phyloP scores from a whole-genome alignment of 257 asterid genomes.

The Verbena officinalis region DNA sequence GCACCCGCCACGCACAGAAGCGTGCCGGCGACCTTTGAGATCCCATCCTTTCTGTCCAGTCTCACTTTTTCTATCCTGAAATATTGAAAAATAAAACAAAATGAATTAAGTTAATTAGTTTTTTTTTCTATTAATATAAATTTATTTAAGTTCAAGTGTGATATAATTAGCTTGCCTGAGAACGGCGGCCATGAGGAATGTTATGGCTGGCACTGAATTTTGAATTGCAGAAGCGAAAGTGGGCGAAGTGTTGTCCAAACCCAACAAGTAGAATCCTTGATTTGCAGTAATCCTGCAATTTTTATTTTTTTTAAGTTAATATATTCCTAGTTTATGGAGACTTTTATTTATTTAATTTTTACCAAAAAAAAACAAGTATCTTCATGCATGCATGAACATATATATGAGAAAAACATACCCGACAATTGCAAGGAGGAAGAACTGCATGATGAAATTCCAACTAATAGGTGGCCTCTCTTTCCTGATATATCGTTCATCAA shows the following conservation, averaged over 20 bases:
- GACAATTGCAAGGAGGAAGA: conserved; percentile 89
- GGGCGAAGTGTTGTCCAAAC: conserved; percentile 95
- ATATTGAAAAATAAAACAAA: neutral
- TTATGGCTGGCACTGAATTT: conserved; percentile 96
- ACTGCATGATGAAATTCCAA: conserved; percentile 68
- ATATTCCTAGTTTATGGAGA: no score
- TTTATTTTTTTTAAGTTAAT: no score
- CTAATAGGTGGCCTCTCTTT: conserved; percentile 85
- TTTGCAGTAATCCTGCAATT: conserved; percentile 95
- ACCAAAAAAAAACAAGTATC: no score
- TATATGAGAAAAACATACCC: no score
- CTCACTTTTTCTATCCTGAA: conserved; percentile 88
- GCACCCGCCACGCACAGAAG: conserved; percentile 93
- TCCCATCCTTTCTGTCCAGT: conserved; percentile 78
- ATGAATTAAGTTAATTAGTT: no score
- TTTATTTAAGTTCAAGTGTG: no score
- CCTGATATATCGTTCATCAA: no score
- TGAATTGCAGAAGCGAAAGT: conserved; percentile 98
- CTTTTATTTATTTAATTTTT: no score
- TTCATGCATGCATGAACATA: no score
- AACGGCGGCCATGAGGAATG: conserved; percentile 84
- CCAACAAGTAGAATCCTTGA: conserved; percentile 93
- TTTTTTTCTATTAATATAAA: no score
- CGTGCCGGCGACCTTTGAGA: conserved; percentile 79
- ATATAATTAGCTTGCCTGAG: conserved; percentile 56